phyloP scores from a whole-genome alignment of 129 eudicot genomes.

The Sambucus nigra region DNA sequence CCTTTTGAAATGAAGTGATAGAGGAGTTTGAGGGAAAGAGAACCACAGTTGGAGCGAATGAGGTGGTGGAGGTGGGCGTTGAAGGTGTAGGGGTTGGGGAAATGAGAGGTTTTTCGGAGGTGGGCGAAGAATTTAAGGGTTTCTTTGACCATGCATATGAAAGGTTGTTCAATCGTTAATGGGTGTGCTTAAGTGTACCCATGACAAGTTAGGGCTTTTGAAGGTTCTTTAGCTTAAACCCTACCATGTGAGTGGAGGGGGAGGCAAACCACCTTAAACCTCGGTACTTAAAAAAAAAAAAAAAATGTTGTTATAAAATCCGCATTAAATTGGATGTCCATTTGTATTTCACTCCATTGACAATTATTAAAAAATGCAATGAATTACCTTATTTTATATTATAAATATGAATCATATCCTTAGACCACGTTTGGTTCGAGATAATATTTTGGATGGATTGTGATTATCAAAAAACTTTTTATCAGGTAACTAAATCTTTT shows the following conservation, averaged over 20 bases:
- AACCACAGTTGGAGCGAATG: conserved; percentile 4
- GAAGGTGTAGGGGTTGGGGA: conserved; percentile 1
- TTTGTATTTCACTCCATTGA: no score
- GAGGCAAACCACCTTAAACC: not conserved
- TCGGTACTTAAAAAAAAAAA: no score
- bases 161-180: not conserved
- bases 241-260: not conserved
- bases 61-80: conserved; percentile 10
- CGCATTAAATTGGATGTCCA: no score
- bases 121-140: conserved; percentile 5
- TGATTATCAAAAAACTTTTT: no score
- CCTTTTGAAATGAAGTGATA: conserved; percentile 9
- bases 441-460: no score
- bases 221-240: not conserved
- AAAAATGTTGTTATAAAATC: no score
- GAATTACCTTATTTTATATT: no score
- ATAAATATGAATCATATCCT: no score
- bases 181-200: not conserved
- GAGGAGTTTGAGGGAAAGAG: conserved; percentile 13
- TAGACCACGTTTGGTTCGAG: no score
- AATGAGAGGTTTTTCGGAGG: conserved; percentile 2
- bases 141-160: conserved; percentile 14
- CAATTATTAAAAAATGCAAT: no score
- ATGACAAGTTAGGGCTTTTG: not conserved
- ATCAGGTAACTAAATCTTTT: no score